Percentiles rank a stretch among this genome's conserved stretches.
Evolutionary conservation across 2,329 filamentous ascomycete species (phyloP).

Genomic region (Fusarium nelsonii): DNA sequence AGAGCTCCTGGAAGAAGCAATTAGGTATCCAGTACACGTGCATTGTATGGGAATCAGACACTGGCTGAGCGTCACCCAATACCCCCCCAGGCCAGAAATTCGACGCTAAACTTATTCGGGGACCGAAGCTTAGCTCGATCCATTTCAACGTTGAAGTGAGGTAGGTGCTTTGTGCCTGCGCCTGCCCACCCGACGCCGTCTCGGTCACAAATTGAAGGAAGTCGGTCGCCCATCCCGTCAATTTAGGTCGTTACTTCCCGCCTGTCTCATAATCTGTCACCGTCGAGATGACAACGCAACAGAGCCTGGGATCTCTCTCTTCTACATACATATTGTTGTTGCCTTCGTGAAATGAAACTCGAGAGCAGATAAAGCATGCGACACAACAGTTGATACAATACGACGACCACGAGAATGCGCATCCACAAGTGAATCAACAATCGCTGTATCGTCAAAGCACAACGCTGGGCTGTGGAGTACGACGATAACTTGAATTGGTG

Average conservation of each 20-base stretch:
- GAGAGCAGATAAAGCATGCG: conserved; percentile 5
- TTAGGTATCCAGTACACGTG: conserved; percentile 39
- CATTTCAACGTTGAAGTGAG: conserved; percentile 24
- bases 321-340: conserved; percentile 19
- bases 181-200: conserved; percentile 35
- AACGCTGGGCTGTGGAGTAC: background rate
- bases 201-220: conserved; percentile 44
- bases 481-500: background rate
- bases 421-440: conserved; percentile 15
- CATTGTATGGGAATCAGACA: conserved; percentile 24
- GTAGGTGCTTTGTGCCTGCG: conserved; percentile 7
- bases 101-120: conserved; percentile 52
- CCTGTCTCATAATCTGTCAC: conserved; percentile 18
- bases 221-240: conserved; percentile 32
- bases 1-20: conserved; percentile 13
- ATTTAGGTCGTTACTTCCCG: conserved; percentile 7
- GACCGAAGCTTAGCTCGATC: conserved; percentile 49
- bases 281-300: conserved; percentile 39
- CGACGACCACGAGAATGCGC: conserved; percentile 30
- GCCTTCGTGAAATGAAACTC: conserved; percentile 26
- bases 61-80: conserved; percentile 27
- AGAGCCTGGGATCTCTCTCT: conserved; percentile 19
- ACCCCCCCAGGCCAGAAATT: conserved; percentile 7
- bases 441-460: conserved; percentile 14
- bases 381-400: conserved; percentile 3